Evolutionary conservation across 768 basidiomycete species (phyloP).

Genomic region (Phallus indusiatus): DNA sequence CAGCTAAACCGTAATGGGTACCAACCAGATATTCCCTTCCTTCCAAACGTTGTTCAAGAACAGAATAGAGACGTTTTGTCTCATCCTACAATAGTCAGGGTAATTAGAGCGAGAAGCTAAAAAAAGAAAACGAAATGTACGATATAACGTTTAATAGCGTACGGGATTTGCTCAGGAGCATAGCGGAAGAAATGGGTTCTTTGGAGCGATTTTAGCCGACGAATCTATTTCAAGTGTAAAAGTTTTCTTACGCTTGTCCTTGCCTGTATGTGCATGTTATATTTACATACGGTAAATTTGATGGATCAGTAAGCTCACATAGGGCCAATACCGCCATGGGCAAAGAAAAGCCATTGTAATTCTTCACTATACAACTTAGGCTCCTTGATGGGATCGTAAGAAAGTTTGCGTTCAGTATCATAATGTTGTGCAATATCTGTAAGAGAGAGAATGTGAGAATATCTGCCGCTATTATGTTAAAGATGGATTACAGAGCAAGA

Average conservation of each 20-base stretch:
- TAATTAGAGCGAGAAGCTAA: neutral
- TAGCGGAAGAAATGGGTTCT: slow-evolving; percentile 63
- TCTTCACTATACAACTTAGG: slow-evolving; percentile 19
- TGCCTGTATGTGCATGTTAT: neutral
- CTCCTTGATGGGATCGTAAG: slow-evolving; percentile 27
- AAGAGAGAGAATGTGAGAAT: neutral
- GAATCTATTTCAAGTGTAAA: neutral
- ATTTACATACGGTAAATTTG: neutral
- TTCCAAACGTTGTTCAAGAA: slow-evolving; percentile 65
- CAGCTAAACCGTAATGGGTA: slow-evolving; percentile 60
- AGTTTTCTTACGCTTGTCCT: slow-evolving; percentile 4
- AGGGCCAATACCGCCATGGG: slow-evolving; percentile 72
- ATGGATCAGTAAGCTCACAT: slow-evolving; percentile 49
- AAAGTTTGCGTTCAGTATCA: slow-evolving; percentile 30
- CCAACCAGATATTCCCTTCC: slow-evolving; percentile 75
- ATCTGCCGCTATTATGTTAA: neutral
- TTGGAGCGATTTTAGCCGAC: neutral
- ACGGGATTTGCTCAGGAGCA: slow-evolving; percentile 55
- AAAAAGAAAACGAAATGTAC: slow-evolving; percentile 12
- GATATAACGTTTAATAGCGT: slow-evolving; percentile 50
- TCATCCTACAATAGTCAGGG: slow-evolving; percentile 36
- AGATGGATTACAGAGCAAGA: slow-evolving; percentile 45
- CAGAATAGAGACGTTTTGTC: slow-evolving; percentile 72
- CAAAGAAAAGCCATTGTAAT: slow-evolving; percentile 32
- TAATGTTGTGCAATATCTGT: slow-evolving; percentile 39